Evolutionary conservation across 352 stramenopile genomes (phyloP).

Genomic region (Pythium brachiatum): DNA sequence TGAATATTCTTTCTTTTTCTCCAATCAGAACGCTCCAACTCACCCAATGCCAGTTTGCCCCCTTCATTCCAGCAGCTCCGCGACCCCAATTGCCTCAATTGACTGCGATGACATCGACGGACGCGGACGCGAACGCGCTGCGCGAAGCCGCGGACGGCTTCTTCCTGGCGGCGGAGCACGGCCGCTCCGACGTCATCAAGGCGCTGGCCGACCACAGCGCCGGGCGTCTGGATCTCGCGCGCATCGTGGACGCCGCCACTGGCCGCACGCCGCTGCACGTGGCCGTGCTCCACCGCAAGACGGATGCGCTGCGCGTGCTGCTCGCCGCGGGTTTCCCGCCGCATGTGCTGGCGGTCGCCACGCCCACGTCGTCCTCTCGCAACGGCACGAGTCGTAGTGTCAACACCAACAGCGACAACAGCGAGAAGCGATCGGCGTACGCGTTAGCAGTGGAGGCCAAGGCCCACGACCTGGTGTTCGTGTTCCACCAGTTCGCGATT

Average conservation of each 20-base stretch:
- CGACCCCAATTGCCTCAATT: background rate
- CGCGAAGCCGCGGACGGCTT: constrained; percentile 76
- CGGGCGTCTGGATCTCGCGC: constrained; percentile 42
- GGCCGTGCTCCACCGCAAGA: constrained; percentile 67
- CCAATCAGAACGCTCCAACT: background rate
- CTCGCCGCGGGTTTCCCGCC: constrained; percentile 74
- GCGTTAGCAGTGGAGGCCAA: constrained; percentile 57
- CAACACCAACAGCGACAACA: too few species aligned
- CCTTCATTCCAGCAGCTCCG: background rate
- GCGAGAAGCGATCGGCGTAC: constrained; percentile 51
- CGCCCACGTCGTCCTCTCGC: too few species aligned
- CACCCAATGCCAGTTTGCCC: background rate
- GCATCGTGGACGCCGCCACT: constrained; percentile 58
- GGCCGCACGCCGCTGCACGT: constrained; percentile 76
- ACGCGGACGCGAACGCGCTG: constrained; percentile 32
- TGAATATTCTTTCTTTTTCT: background rate
- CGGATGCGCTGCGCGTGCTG: constrained; percentile 75
- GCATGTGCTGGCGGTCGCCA: constrained; percentile 36
- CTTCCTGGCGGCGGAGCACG: constrained; percentile 81
- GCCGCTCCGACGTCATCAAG: constrained; percentile 82
- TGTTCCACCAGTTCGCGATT: constrained; percentile 87
- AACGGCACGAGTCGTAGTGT: too few species aligned
- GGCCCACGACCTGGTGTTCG: constrained; percentile 58
- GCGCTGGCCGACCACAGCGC: constrained; percentile 69
- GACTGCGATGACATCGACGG: constrained; percentile 2